Conservation (phyloP, 148 eudicot species). For the Fagopyrum esculentum region DNA sequence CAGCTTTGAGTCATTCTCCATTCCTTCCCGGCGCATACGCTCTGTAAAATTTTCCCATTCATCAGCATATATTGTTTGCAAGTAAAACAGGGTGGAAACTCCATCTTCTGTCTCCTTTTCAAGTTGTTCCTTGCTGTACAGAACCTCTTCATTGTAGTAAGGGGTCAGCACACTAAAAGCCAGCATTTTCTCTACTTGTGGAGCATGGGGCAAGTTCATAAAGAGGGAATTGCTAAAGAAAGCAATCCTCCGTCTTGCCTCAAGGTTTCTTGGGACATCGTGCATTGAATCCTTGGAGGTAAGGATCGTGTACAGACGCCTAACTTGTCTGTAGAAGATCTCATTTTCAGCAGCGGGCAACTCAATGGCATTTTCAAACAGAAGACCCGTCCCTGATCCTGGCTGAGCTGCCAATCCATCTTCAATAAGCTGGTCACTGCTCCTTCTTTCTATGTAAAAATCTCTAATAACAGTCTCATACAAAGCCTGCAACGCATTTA, state of each 20-base stretch:
- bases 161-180: slow-evolving; percentile 93
- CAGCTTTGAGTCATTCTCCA: slow-evolving; percentile 42
- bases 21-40: slow-evolving; percentile 73
- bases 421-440: slow-evolving; percentile 48
- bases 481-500: slow-evolving; percentile 74
- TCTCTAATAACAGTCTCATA: slow-evolving; percentile 69
- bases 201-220: slow-evolving; percentile 99
- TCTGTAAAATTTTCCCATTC: slow-evolving; percentile 85
- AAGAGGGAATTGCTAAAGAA: slow-evolving; percentile 93
- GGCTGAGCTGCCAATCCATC: slow-evolving; percentile 73
- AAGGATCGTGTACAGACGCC: slow-evolving; percentile 76
- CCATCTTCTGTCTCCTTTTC: slow-evolving; percentile 93
- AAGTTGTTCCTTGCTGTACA: slow-evolving; percentile 74
- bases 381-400: slow-evolving; percentile 37
- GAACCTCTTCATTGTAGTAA: slow-evolving; percentile 86
- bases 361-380: slow-evolving; percentile 70
- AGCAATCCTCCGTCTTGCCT: slow-evolving; percentile 87
- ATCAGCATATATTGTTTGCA: slow-evolving; percentile 83
- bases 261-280: slow-evolving; percentile 74
- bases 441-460: slow-evolving; percentile 53
- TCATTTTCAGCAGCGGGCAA: slow-evolving; percentile 53
- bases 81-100: slow-evolving; percentile 71
- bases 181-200: slow-evolving; percentile 92
- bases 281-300: slow-evolving; percentile 82
- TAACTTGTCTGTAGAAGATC: slow-evolving; percentile 62